Evolutionary conservation across 495 filamentous ascomycete genomes (phyloP), one percentile per base, ranked within the genome.

Genomic region (Podospora anserina): DNA sequence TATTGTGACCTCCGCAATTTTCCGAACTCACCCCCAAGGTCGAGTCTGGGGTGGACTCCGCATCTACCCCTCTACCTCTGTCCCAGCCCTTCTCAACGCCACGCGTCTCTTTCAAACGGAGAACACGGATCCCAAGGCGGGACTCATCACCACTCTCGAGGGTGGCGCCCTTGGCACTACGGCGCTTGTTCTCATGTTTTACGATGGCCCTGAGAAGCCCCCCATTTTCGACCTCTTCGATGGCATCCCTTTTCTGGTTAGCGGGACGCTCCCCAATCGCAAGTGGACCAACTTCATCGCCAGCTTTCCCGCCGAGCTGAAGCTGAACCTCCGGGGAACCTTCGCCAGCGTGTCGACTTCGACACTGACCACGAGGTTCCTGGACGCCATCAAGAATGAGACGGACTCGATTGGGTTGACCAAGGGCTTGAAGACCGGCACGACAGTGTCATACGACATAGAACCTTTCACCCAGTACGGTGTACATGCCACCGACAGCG

Each of bases 151-250:
- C 66, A 88, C 87, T 0, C 71, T 82, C 0, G 81, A 87, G 66
- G 70, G 57, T 11, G 73, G 75, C 0, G 44, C 82, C 0, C 30
- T 86, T 53, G 81, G 86, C n/a, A 77, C 83, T 53, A 85, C 82
- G 78, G 80, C 86, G 30, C 70, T 88, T 67, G 87, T 86, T 66
- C 68, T 88, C 4, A 70, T 76, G 57, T 90, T 88, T 79, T 87
- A 88, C 70, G 85, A 90, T 58, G 87, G 86, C 3, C 83, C 86
- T 0, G 77, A 82, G 62, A 85, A 85, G 15, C 87, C 87, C 2
- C 71, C 77, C 9, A 76, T 85, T 2, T 88, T 90, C 61, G 81
- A 85, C 63, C 78, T 80, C 55, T 88, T 90, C 74, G 83, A 82
- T n/a, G 78, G 73, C 28, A 83, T 88, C 60, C 75, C 76, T 0